A percentile compares a stretch with the other conserved stretches of the same genome.
Evolutionary conservation across 2,329 filamentous ascomycete genomes (phyloP).

Genomic region (Monosporascus sp.): DNA sequence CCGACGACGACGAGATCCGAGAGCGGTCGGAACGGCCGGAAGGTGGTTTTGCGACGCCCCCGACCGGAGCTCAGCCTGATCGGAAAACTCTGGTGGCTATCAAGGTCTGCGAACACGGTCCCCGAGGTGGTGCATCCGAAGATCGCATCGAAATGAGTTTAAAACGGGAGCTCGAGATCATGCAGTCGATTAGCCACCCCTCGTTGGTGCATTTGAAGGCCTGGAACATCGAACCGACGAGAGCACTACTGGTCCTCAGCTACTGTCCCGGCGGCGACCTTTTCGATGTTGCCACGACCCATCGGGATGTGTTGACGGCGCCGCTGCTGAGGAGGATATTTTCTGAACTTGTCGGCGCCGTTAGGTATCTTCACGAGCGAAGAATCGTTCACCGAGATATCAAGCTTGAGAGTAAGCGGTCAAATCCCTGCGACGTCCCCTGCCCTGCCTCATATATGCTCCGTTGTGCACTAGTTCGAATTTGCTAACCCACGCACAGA

Average conservation of each 20-base stretch:
- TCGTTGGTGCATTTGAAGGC: conserved; percentile 88
- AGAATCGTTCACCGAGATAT: conserved; percentile 95
- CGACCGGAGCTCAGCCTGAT: conserved; percentile 39
- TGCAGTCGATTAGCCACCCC: conserved; percentile 82
- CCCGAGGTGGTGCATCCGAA: conserved; percentile 87
- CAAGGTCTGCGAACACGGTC: conserved; percentile 93
- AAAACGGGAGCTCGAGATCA: conserved; percentile 91
- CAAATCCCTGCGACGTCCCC: conserved; percentile 7
- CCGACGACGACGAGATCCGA: conserved; percentile 41
- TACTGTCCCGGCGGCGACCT: conserved; percentile 94
- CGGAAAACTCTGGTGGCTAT: conserved; percentile 85
- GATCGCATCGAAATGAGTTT: conserved; percentile 89
- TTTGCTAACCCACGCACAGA: conserved; percentile 45
- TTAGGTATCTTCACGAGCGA: conserved; percentile 77
- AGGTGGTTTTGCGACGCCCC: conserved; percentile 28
- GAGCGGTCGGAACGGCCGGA: conserved; percentile 27
- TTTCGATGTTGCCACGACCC: conserved; percentile 81
- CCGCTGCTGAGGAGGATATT: conserved; percentile 78
- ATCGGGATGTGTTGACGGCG: conserved; percentile 62
- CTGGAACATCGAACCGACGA: conserved; percentile 77
- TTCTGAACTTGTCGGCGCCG: conserved; percentile 78
- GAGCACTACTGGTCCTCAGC: conserved; percentile 79
- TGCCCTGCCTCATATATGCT: conserved; percentile 1
- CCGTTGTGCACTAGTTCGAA: no score
- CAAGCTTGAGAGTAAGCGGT: conserved; percentile 76